A percentile compares a stretch with the other conserved stretches of the same genome.
phyloP scores from a whole-genome alignment of 2,329 filamentous ascomycete genomes.

The Onygena corvina region DNA sequence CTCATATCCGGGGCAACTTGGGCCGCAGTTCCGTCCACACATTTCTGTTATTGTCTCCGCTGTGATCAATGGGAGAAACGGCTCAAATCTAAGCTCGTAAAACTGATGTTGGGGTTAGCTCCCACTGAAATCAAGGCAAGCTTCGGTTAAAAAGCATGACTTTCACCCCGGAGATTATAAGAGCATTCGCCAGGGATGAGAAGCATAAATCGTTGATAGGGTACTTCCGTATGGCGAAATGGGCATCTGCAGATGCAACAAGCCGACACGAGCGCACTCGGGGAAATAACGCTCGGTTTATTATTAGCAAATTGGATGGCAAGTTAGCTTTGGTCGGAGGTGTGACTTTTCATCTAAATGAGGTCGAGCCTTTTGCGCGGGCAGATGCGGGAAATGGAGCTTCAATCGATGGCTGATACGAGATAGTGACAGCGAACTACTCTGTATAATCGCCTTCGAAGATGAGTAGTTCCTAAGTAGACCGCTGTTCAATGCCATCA shows the following conservation, averaged over 20 bases:
- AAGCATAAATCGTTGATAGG: neutral
- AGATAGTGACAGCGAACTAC: too few species aligned
- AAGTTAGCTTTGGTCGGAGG: neutral
- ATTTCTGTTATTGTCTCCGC: neutral
- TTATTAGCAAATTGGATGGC: conserved; percentile 3
- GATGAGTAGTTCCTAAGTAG: neutral
- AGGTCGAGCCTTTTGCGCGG: neutral
- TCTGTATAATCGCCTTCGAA: too few species aligned
- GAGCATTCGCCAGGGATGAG: conserved; percentile 3
- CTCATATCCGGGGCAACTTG: neutral
- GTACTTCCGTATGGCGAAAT: neutral
- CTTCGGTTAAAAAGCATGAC: conserved; percentile 1
- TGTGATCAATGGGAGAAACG: neutral
- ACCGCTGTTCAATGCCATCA: neutral
- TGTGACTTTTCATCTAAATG: neutral
- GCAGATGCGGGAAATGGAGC: conserved; percentile 7
- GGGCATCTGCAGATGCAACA: conserved; percentile 4
- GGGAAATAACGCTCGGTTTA: conserved; percentile 1
- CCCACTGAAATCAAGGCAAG: conserved; percentile 2
- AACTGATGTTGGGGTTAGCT: neutral
- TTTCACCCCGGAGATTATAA: conserved; percentile 6
- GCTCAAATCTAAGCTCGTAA: neutral
- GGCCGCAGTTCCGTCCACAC: neutral
- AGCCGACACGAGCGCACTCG: conserved; percentile 3
- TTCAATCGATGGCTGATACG: neutral